Base-by-base conservation (phyloP, 345 rosid genomes). In the Eutrema japonicum region DNA sequence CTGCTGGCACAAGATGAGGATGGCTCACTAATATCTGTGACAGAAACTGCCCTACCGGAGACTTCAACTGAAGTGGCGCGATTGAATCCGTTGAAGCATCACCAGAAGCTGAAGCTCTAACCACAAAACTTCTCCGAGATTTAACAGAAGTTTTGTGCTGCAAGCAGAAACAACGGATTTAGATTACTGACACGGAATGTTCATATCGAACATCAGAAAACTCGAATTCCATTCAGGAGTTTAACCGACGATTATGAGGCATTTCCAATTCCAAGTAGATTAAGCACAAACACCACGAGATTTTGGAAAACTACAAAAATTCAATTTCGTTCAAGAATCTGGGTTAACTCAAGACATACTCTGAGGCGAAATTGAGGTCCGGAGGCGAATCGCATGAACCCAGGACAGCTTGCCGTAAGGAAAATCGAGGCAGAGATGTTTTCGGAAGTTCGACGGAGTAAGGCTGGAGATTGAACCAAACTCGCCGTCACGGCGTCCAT, bases 1-100 rank as follows among this genome's bases (percentile, higher is more conserved):
- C 99, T 43, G 96, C 97, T 46, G 93, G 96, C 68, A 95, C 84
- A 41, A 95, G 98, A 83, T 95, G 98, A 6, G 99, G 98, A 75
- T 95, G 98, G 66, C 89, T 95, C 29, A 77, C 51, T 69, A 95
- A 64, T 51, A 95, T 95, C 83, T 92, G 91, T 5, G 91, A 82
- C 71, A 95, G 80, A 73, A 95, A 89, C 81, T 90, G 97, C 27
- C 99, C 98, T 2, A 86, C 80, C 0, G 97, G 97, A 67, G 99
- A 95, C 68, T 90, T 94, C 79, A 95, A 74, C 84, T 79, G 87
- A 33, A 92, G 97, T 0, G 99, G 98, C 45, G 96, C 94, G 26
- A 92, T 82, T 8, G 88, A 80, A 30, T 74, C 73, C 1, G 87
- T 80, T 16, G 86, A 82, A 16, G 22, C 53, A 33, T 87, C 80